Evolutionary conservation across 345 rosid species (phyloP), one percentile per base, ranked within the genome.

Genomic region (Citrus sp.): DNA sequence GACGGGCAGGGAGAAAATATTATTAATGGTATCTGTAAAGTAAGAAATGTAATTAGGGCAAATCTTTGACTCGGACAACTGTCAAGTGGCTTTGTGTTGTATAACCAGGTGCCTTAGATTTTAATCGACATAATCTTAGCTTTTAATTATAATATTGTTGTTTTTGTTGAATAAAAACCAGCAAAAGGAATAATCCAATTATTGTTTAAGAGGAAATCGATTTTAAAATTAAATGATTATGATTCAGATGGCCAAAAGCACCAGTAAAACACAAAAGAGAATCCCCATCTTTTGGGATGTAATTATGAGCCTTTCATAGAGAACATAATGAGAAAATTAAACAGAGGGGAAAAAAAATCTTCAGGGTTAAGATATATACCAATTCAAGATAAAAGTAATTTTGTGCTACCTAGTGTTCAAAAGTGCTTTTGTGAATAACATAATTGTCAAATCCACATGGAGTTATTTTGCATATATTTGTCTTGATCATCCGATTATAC

Each of bases 31-130:
- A 72, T 72, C 81, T 72, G 28, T 19, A 72, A 79, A 79, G 72
- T 65, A 54, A 40, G 24, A 72, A 54, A 71, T 42, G 28, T 21
- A 30, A 49, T 61, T 34, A 62, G 72, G 16, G 54, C 63, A 78
- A 78, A 78, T 72, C 77, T 71, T 78, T 71, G 71, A 78, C 70
- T 51, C 4, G 35, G 62, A 34, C 55, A 62, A 74, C 2, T 38
- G 51, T 46, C 18, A 13, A 3, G 16, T 1, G 38, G 35, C 37
- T 34, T 8, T 73, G 46, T 10, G 40, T 6, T 74, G 32, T 2
- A 42, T 18, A 34, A 51, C 7, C 40, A 46, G 27, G 42, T 27
- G 56, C 58, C 40, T n/a, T 74, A 40, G 27, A 25, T 38, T n/a
- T 60, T 30, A 22, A 56, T 74, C 16, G 25, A 9, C 18, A 62